Percentiles rank a stretch among this genome's conserved stretches.
These are phyloP conservation scores for Fusarium avenaceum DNA, from an alignment of 2,329 filamentous ascomycete species.

Conservation along the genomic window DNA sequence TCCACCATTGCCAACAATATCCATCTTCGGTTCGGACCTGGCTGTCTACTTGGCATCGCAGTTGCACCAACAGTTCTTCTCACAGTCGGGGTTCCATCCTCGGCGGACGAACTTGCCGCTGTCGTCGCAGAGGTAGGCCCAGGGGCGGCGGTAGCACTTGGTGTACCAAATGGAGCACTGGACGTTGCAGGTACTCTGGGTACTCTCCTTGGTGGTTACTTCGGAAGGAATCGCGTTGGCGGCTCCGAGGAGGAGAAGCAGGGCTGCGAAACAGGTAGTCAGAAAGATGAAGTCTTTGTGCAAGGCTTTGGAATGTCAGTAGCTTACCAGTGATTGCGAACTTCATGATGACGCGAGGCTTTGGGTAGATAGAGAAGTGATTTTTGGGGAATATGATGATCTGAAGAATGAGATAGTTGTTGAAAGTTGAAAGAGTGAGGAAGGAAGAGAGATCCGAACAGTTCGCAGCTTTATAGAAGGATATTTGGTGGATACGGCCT, in stretches of 20 bases:
- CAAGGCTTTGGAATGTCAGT: background rate
- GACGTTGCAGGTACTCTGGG: background rate
- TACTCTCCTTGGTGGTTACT: background rate
- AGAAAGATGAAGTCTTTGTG: background rate
- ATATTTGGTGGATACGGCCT: background rate
- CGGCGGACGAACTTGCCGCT: slow-evolving; percentile 4
- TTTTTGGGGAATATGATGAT: background rate
- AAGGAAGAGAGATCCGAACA: background rate
- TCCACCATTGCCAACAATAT: background rate
- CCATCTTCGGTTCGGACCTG: background rate
- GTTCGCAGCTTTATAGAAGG: background rate
- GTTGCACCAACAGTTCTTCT: slow-evolving; percentile 21
- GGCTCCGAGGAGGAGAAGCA: slow-evolving; percentile 13
- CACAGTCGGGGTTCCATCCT: slow-evolving; percentile 18
- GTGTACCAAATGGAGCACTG: slow-evolving; percentile 12
- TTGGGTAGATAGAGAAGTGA: background rate
- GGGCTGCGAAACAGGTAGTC: background rate
- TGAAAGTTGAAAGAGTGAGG: background rate
- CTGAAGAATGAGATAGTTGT: background rate
- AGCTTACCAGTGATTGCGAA: slow-evolving; percentile 9
- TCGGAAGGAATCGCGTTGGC: slow-evolving; percentile 3
- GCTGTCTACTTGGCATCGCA: slow-evolving; percentile 12
- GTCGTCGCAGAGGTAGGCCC: slow-evolving; percentile 21
- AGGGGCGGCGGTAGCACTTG: slow-evolving; percentile 16
- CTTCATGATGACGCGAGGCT: slow-evolving; percentile 4